Evolutionary conservation across 1,284 basidiomycete genomes (phyloP), one percentile per base, ranked within the genome.

Genomic region (Ustilago xerochloae): DNA sequence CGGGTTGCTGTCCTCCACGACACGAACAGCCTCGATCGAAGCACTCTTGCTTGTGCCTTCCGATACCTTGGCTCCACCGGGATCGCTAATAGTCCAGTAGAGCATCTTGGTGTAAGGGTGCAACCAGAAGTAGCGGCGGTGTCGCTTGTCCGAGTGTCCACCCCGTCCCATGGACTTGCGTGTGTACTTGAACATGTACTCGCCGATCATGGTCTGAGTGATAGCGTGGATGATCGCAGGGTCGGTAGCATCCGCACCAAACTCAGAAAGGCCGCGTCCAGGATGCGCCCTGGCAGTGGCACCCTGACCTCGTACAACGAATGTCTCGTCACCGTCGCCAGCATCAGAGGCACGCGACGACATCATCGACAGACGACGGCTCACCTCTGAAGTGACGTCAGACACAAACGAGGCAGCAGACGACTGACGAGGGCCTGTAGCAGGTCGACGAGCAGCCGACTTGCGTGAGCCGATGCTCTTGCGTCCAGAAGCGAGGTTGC

Each of bases 141-240:
- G 97, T 54, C 95, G 88, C 84, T 91, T 91, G 84, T 94, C 93
- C 28, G 93, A 93, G 82, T 94, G 89, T 8, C 93, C 94, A 83
- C 93, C 93, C 29, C 79, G 69, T 15, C 94, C 93, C 79, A 99
- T 90, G n/a, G 92, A 87, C 66, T 90, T 90, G 57, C 96, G 89
- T 10, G 94, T 97, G 86, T 99, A 98, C 88, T 99, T 99, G 90
- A 92, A 93, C 86, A 99, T 86, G 86, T 94, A 98, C 87, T 98
- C 96, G 71, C 96, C 95, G 77, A 99, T 98, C 96, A 99, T 99
- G 22, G 95, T 97, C 88, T 98, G 94, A 5, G 96, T 99, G 81
- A 99, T 98, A 2, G 95, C 92, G 83, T 97, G 94, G 77, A 98
- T 83, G 49, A 83, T 81, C 20, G 63, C 76, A 13, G 82, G 82